Conservation (phyloP, 495 filamentous ascomycete species). For the Neurospora sp. region DNA sequence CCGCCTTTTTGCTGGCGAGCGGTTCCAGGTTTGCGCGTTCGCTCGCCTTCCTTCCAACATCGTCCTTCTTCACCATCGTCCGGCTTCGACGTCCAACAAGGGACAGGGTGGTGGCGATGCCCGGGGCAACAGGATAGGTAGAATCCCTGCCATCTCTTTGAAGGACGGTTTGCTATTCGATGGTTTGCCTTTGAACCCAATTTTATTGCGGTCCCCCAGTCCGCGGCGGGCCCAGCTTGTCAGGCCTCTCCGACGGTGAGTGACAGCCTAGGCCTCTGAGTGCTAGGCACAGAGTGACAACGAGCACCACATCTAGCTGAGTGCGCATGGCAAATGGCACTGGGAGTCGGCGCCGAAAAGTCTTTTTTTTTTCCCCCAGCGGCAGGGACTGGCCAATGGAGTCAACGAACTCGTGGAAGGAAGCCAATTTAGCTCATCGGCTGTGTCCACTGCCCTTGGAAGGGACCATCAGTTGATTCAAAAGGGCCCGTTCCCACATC, state of each 20-base stretch:
- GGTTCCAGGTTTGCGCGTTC: neutral
- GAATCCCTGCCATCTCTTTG: neutral
- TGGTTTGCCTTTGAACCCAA: neutral
- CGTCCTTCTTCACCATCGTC: neutral
- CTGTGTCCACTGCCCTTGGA: neutral
- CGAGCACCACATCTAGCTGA: neutral
- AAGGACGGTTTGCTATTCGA: neutral
- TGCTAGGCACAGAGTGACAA: neutral
- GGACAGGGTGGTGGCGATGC: neutral
- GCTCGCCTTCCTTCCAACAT: neutral
- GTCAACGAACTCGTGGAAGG: neutral
- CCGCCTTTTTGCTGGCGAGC: neutral
- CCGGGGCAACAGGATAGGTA: neutral
- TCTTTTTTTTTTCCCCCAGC: neutral
- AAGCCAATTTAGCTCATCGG: neutral
- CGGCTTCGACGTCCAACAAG: neutral
- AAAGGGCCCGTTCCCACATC: slow-evolving; percentile 16
- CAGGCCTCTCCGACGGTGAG: neutral
- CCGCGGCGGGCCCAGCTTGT: too few species aligned
- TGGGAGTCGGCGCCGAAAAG: neutral
- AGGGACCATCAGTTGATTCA: slow-evolving; percentile 4
- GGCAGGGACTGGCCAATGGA: neutral
- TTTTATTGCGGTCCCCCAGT: neutral
- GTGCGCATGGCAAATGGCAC: neutral
- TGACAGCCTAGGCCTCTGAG: neutral